phyloP scores from a whole-genome alignment of 2,329 filamentous ascomycete species.

The Fusarium oligoseptatum region DNA sequence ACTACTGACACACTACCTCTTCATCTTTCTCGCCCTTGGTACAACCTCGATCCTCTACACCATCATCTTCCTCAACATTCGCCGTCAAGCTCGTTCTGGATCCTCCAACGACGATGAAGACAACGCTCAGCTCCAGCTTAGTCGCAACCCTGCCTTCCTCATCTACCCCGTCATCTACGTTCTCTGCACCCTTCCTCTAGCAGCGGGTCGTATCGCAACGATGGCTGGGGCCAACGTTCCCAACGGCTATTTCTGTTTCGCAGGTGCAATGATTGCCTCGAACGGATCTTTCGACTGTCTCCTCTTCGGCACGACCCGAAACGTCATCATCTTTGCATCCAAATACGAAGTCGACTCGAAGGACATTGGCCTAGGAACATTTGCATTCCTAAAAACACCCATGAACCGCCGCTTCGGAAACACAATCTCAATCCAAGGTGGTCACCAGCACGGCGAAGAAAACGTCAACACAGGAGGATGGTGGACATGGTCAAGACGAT shows the following conservation, averaged over 20 bases:
- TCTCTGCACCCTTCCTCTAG: constrained; percentile 76
- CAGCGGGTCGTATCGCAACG: constrained; percentile 72
- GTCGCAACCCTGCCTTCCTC: constrained; percentile 68
- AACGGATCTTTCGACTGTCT: constrained; percentile 69
- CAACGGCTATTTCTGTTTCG: constrained; percentile 69
- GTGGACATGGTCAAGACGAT: constrained; percentile 45
- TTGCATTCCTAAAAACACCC: constrained; percentile 62
- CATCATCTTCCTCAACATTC: constrained; percentile 57
- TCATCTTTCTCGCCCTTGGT: constrained; percentile 65
- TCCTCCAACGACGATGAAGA: constrained; percentile 25
- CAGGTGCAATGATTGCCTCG: constrained; percentile 69
- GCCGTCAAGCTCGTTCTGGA: constrained; percentile 40
- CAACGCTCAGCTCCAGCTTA: constrained; percentile 32
- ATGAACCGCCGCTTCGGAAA: constrained; percentile 57
- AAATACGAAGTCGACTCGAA: constrained; percentile 54
- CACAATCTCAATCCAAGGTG: constrained; percentile 55
- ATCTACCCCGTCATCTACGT: constrained; percentile 78
- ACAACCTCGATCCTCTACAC: constrained; percentile 57
- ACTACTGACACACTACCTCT: constrained; percentile 73
- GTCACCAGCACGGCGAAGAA: constrained; percentile 29
- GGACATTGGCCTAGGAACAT: constrained; percentile 65
- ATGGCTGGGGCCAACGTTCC: constrained; percentile 68
- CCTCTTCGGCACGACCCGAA: constrained; percentile 65
- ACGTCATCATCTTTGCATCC: constrained; percentile 64
- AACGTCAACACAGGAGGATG: constrained; percentile 39